Conservation (phyloP, 1,284 basidiomycete genomes). For the Puccinia polysora region DNA sequence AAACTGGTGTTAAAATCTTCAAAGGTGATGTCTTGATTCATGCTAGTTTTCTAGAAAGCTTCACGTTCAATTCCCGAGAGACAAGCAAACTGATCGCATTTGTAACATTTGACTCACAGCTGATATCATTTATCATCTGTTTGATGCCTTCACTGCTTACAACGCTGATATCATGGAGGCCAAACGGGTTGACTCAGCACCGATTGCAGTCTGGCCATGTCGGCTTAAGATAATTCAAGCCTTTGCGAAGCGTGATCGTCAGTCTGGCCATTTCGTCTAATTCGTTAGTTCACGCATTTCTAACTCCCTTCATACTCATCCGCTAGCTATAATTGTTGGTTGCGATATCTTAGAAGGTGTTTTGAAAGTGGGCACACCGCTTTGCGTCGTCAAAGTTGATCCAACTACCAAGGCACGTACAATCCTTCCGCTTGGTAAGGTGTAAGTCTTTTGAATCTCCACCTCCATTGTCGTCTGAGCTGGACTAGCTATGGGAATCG, state of each 20-base stretch:
- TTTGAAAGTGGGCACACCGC: conserved; percentile 85
- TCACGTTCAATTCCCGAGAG: neutral
- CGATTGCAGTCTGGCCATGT: conserved; percentile 95
- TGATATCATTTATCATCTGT: conserved; percentile 97
- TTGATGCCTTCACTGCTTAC: conserved; percentile 96
- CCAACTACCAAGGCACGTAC: conserved; percentile 81
- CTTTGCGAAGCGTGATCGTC: conserved; percentile 94
- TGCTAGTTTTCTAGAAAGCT: neutral
- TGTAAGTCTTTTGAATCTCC: conserved; percentile 60
- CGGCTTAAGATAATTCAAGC: conserved; percentile 84
- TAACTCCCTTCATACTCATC: neutral
- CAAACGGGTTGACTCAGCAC: conserved; percentile 85
- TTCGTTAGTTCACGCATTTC: neutral
- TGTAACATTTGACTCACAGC: conserved; percentile 57
- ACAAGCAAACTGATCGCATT: conserved; percentile 8
- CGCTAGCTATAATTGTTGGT: conserved; percentile 69
- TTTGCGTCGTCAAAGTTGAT: conserved; percentile 89
- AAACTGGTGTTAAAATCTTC: conserved; percentile 89
- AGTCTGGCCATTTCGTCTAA: conserved; percentile 17
- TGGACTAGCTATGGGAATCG: neutral
- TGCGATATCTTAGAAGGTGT: conserved; percentile 94
- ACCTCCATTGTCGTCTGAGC: neutral
- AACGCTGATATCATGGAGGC: conserved; percentile 87
- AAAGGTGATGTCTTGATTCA: conserved; percentile 62
- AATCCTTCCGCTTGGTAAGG: conserved; percentile 84